These are phyloP conservation scores for Acanthamoeba castellanii DNA, from an alignment of 208 protist genomes.

Conservation along the genomic window DNA sequence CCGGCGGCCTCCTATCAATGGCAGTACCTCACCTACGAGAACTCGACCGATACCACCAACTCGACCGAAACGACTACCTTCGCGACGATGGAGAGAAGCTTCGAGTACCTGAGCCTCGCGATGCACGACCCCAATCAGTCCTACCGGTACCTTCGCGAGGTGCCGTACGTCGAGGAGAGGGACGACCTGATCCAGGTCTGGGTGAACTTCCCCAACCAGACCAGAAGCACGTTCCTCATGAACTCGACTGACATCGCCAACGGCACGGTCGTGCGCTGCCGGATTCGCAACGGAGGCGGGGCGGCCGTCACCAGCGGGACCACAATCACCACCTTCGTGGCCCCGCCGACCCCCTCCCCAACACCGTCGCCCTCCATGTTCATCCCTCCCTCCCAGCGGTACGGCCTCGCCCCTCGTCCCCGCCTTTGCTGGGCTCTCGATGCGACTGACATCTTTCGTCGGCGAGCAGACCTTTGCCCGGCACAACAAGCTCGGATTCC, in stretches of 20 bases:
- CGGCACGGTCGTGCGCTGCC: slow-evolving; percentile 27
- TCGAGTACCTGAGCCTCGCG: neutral
- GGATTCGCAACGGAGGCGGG: slow-evolving; percentile 43
- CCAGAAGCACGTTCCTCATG: slow-evolving; percentile 35
- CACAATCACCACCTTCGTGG: neutral
- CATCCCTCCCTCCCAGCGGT: neutral
- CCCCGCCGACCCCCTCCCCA: neutral
- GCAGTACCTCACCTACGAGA: slow-evolving; percentile 17
- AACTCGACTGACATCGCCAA: slow-evolving; percentile 52
- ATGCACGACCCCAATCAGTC: neutral
- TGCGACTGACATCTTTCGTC: neutral
- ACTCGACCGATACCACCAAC: neutral
- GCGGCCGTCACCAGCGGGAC: slow-evolving; percentile 24
- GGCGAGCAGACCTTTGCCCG: neutral
- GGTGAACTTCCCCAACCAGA: slow-evolving; percentile 20
- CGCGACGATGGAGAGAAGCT: neutral
- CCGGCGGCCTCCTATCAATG: slow-evolving; percentile 29
- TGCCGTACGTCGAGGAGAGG: slow-evolving; percentile 29
- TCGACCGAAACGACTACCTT: neutral
- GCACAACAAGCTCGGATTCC: neutral
- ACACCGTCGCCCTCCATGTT: neutral
- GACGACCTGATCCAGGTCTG: neutral
- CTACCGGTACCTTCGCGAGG: neutral
- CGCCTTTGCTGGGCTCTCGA: neutral
- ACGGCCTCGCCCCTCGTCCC: neutral